Evolutionary conservation across 176 grass and related monocot genomes (phyloP).

Genomic region (Phyllostachys edulis): DNA sequence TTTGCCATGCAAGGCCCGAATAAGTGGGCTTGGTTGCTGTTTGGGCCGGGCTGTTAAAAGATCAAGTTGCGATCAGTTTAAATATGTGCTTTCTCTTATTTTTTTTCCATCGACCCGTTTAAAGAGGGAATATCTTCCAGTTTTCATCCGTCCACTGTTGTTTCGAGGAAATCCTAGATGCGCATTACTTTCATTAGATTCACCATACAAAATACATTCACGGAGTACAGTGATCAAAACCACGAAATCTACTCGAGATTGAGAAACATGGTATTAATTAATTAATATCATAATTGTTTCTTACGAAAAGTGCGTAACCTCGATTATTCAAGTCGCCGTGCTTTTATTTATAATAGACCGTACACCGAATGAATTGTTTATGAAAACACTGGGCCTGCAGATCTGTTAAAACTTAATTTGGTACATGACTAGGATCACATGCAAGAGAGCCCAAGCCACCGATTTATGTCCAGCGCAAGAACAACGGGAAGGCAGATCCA

Average conservation of each 20-base stretch:
- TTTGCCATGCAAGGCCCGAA: background rate
- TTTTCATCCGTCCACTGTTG: too few relatives aligned
- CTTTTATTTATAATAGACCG: background rate
- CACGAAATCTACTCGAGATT: too few relatives aligned
- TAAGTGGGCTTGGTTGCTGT: too few relatives aligned
- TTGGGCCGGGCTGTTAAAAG: too few relatives aligned
- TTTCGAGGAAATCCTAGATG: too few relatives aligned
- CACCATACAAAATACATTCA: too few relatives aligned
- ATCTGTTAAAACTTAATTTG: background rate
- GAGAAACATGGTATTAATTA: background rate
- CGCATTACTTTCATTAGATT: too few relatives aligned
- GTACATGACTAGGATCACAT: slow-evolving; percentile 41
- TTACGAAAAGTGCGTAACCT: background rate
- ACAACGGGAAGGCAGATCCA: slow-evolving; percentile 27
- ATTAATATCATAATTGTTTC: background rate
- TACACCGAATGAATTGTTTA: background rate
- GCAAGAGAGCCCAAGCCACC: background rate
- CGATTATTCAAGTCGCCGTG: background rate
- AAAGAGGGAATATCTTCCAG: too few relatives aligned
- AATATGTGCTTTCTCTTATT: too few relatives aligned
- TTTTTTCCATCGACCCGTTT: too few relatives aligned
- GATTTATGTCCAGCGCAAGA: slow-evolving; percentile 9
- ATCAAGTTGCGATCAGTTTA: too few relatives aligned
- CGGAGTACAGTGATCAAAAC: too few relatives aligned
- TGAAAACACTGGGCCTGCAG: background rate